Evolutionary conservation across 2,329 filamentous ascomycete species (phyloP).

Genomic region (Calonectria pseudoreteaudii): DNA sequence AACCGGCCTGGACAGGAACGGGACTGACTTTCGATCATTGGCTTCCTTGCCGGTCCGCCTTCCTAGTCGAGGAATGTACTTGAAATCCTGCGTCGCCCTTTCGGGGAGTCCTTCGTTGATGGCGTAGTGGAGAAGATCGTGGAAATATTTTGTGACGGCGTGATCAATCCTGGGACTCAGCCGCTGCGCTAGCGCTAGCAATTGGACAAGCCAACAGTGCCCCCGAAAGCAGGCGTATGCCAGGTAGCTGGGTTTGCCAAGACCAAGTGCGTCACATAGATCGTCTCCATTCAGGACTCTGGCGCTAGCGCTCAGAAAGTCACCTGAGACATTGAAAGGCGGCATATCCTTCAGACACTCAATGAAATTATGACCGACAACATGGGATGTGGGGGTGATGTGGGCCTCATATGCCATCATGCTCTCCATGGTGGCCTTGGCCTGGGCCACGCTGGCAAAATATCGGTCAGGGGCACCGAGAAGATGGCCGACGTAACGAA

Average conservation of each 20-base stretch:
- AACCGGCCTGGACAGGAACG: background rate
- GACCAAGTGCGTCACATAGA: slow-evolving; percentile 50
- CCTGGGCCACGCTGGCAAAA: slow-evolving; percentile 37
- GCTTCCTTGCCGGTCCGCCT: background rate
- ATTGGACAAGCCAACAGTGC: slow-evolving; percentile 46
- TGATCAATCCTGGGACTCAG: slow-evolving; percentile 41
- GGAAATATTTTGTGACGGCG: slow-evolving; percentile 39
- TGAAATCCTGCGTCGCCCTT: background rate
- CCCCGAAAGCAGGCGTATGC: slow-evolving; percentile 46
- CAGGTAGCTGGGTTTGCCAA: slow-evolving; percentile 45
- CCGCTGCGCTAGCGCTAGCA: slow-evolving; percentile 43
- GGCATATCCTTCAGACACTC: slow-evolving; percentile 50
- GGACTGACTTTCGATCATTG: background rate
- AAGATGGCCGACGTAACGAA: slow-evolving; percentile 47
- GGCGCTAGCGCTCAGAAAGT: slow-evolving; percentile 29
- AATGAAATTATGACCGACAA: slow-evolving; percentile 53
- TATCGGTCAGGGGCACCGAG: slow-evolving; percentile 44
- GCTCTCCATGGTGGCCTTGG: slow-evolving; percentile 49
- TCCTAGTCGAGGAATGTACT: background rate
- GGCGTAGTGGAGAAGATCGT: slow-evolving; percentile 40
- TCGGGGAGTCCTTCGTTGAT: background rate
- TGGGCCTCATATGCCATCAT: slow-evolving; percentile 48
- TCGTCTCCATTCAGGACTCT: slow-evolving; percentile 52
- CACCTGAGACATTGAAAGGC: slow-evolving; percentile 49
- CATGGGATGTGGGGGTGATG: slow-evolving; percentile 48